Base-by-base conservation (phyloP, 139 green algal species). In the Chlorella sp. region DNA sequence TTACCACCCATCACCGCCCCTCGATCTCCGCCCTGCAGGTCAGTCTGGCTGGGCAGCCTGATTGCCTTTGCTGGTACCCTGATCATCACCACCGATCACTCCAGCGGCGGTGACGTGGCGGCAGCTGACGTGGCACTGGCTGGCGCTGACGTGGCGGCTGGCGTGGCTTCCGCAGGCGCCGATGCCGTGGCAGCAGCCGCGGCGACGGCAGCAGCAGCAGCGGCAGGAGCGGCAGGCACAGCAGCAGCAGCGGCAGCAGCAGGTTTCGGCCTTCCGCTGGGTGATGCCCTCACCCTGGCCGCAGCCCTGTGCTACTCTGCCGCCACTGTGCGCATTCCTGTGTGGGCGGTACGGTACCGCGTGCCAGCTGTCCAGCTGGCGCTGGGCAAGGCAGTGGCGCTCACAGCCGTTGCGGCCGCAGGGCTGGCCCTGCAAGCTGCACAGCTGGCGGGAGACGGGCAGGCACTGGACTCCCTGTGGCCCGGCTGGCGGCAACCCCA, bases 251-350 rank as follows among this genome's bases (percentile, higher is more conserved):
- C 75, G 5, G 75, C 15, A 14, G 22, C 22, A 61, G 26, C 78
- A 9, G 77, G 18, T 36, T 3, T 83, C 2, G 36, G 77, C 28
- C 82, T 88, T 39, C 61, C 40, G 39, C 34, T 76, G 21, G 85
- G 89, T 2, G 84, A 91, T 36, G 73, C 61, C 14, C n/a, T 83
- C 7, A 92, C 83, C 26, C 53, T 93, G 36, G 60, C 81, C 68
- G 89, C 91, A 0, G 89, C 91, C 4, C 64, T 93, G 22, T 91
- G 61, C 34, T 93, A 93, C 81, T 91, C 85, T 21, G 39, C 88
- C 32, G 68, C 89, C 37, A 91, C 85, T 1, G 91, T 93, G 34
- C 57, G 91, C 30, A 90, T 93, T 28, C 83, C 83, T 19, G 66
- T 39, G 12, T 93, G 90, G 83, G 85, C 91, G 22, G 53, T 86